phyloP scores from a whole-genome alignment of 352 stramenopile species.

The Pythium aquatile region DNA sequence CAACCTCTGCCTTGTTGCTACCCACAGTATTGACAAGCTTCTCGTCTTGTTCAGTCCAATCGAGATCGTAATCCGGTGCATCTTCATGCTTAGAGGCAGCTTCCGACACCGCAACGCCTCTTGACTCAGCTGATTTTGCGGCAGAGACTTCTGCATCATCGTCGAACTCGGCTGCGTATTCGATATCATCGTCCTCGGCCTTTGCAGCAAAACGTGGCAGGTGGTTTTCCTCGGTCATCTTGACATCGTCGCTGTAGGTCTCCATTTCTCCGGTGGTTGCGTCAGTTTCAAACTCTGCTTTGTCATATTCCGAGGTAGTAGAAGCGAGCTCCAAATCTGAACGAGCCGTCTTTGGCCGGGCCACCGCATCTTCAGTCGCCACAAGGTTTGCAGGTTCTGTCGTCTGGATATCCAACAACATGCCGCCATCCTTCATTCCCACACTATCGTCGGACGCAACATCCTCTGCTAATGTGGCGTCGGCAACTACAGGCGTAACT shows the following conservation, averaged over 20 bases:
- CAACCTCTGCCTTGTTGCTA: not conserved
- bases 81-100: not conserved
- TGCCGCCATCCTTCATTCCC: too few species aligned
- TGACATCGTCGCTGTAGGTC: not conserved
- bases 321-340: not conserved
- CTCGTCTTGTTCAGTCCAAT: not conserved
- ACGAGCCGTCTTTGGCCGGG: not conserved
- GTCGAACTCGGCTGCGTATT: not conserved
- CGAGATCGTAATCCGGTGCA: not conserved
- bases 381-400: not conserved
- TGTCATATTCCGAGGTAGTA: not conserved
- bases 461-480: too few species aligned
- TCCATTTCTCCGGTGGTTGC: not conserved
- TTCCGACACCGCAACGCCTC: not conserved
- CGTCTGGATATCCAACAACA: not conserved
- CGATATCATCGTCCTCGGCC: not conserved
- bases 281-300: not conserved
- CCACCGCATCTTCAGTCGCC: not conserved
- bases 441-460: too few species aligned
- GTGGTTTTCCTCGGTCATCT: not conserved
- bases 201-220: not conserved
- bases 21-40: not conserved
- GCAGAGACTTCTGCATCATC: not conserved
- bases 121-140: not conserved
- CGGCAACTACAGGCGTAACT: too few species aligned